Conservation (phyloP, 768 basidiomycete genomes). For the Tylopilus vinaceipallidus region DNA sequence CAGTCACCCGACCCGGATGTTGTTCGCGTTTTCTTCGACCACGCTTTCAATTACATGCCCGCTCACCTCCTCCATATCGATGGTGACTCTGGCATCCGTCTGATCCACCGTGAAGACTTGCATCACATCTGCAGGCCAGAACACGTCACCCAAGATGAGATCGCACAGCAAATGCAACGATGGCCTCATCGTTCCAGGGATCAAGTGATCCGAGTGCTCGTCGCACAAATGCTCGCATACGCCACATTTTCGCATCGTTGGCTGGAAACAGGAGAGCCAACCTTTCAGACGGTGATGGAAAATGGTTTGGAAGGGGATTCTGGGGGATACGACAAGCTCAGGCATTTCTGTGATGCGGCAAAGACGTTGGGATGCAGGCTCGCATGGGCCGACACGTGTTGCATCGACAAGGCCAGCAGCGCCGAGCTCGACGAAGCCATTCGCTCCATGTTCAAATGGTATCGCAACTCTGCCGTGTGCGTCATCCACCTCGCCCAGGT, state of each 20-base stretch:
- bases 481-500: slow-evolving; percentile 14
- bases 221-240: slow-evolving; percentile 10
- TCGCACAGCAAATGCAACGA: not conserved
- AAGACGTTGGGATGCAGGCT: slow-evolving; percentile 12
- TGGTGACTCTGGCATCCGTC: too few species aligned
- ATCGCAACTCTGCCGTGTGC: not conserved
- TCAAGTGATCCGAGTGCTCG: slow-evolving; percentile 2
- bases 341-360: slow-evolving; percentile 14
- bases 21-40: too few species aligned
- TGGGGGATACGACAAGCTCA: slow-evolving; percentile 15
- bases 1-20: too few species aligned
- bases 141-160: slow-evolving; percentile 4
- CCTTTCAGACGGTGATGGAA: slow-evolving; percentile 9
- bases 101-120: too few species aligned
- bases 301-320: not conserved
- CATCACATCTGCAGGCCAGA: too few species aligned
- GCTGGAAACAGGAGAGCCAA: slow-evolving; percentile 10
- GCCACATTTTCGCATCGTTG: slow-evolving; percentile 19
- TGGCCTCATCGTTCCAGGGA: slow-evolving; percentile 6
- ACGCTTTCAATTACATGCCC: too few species aligned
- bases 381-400: slow-evolving; percentile 26
- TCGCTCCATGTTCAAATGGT: slow-evolving; percentile 7
- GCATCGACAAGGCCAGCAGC: slow-evolving; percentile 14
- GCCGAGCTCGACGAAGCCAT: slow-evolving; percentile 32
- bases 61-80: too few species aligned